Conservation (phyloP, 345 rosid genomes). For the Ricinus communis region DNA sequence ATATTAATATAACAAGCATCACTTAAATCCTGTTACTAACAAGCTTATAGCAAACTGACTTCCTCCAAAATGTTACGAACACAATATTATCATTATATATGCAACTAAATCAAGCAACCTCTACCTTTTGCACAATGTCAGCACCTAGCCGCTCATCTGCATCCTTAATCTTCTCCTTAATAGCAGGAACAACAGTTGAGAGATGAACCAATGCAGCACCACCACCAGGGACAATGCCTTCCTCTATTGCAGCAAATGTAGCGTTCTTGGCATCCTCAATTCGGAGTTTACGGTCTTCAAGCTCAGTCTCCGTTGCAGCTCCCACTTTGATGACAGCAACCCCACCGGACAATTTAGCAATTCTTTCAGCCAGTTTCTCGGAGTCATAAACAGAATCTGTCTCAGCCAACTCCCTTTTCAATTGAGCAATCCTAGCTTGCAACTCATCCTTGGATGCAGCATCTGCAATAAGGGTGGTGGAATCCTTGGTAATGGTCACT, state of each 20-base stretch:
- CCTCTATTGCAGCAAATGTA: constrained; percentile 96
- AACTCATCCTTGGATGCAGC: constrained; percentile 92
- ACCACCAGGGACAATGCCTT: constrained; percentile 99
- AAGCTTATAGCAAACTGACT: background rate
- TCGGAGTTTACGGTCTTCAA: constrained; percentile 89
- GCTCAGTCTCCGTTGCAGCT: constrained; percentile 98
- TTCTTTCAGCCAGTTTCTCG: constrained; percentile 91
- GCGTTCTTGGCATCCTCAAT: constrained; percentile 98
- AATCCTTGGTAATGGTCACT: constrained; percentile 75
- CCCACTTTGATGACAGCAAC: constrained; percentile 98
- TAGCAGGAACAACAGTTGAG: constrained; percentile 58
- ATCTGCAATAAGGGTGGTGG: constrained; percentile 87
- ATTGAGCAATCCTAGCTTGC: constrained; percentile 73
- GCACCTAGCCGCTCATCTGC: constrained; percentile 89
- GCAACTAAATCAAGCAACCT: background rate
- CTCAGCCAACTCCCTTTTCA: constrained; percentile 81
- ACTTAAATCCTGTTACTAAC: background rate
- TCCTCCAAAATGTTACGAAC: background rate
- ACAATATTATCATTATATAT: too few relatives aligned
- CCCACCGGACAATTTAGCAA: constrained; percentile 93
- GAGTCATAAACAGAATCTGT: constrained; percentile 91
- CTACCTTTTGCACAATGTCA: constrained; percentile 95
- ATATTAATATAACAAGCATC: too few relatives aligned
- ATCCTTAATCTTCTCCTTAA: constrained; percentile 74
- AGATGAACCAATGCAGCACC: constrained; percentile 93